phyloP scores from a whole-genome alignment of 176 grass and related monocot species.

The Carex cristatella region DNA sequence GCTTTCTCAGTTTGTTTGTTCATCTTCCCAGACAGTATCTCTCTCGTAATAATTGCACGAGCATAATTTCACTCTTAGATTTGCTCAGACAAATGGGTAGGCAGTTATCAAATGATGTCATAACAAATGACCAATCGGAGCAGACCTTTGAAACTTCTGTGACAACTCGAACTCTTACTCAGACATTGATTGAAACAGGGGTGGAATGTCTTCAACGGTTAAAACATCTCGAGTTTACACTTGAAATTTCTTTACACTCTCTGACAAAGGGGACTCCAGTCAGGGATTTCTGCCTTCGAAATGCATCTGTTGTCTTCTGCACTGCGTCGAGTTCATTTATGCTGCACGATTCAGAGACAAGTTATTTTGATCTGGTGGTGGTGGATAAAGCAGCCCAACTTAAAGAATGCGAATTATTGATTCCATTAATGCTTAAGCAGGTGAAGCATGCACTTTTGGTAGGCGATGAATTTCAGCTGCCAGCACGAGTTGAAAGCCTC shows the following conservation, averaged over 20 bases:
- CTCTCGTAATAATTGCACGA: conserved; percentile 19
- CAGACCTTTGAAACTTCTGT: conserved; percentile 18
- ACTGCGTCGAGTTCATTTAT: conserved; percentile 55
- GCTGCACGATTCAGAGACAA: conserved; percentile 41
- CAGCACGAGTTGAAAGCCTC: conserved; percentile 50
- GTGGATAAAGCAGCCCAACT: conserved; percentile 80
- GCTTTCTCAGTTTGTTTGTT: conserved; percentile 32
- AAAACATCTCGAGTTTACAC: conserved; percentile 24
- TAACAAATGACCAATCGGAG: background rate
- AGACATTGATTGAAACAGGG: conserved; percentile 30
- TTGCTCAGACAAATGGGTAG: conserved; percentile 24
- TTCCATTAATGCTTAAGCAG: conserved; percentile 44
- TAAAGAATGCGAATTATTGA: conserved; percentile 58
- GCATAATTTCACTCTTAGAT: conserved; percentile 28
- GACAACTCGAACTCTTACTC: conserved; percentile 5
- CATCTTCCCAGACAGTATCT: conserved; percentile 45
- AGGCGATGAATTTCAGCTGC: conserved; percentile 62
- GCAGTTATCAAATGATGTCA: conserved; percentile 24
- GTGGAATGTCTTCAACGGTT: conserved; percentile 34
- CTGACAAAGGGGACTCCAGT: conserved; percentile 18
- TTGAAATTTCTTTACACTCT: conserved; percentile 28
- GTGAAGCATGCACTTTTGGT: conserved; percentile 63
- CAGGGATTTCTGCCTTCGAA: conserved; percentile 51
- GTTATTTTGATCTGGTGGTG: conserved; percentile 49
- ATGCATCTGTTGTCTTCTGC: conserved; percentile 62